phyloP scores from a whole-genome alignment of 192 early-diverging fungal species.

The Backusella circina region DNA sequence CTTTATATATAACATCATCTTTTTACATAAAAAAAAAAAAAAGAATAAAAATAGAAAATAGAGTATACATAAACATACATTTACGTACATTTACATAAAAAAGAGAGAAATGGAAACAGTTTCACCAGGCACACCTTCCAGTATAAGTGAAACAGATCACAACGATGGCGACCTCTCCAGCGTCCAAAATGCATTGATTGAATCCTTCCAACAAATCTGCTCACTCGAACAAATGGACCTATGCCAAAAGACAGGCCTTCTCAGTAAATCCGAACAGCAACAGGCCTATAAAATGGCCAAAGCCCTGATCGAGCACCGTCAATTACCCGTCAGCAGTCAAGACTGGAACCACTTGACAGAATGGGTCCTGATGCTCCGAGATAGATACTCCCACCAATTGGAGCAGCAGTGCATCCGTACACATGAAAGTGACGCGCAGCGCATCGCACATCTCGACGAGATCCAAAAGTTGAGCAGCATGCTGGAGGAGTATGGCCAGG shows the following conservation, averaged over 20 bases:
- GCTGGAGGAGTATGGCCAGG: slow-evolving; percentile 8
- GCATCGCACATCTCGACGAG: not conserved
- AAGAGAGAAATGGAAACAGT: not conserved
- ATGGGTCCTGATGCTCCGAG: slow-evolving; percentile 11
- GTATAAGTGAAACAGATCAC: not conserved
- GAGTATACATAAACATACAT: not conserved
- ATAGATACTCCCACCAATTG: not conserved
- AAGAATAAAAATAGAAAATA: not conserved
- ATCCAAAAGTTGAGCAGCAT: not conserved
- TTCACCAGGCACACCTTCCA: not conserved
- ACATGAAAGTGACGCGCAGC: not conserved
- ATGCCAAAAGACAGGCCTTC: not conserved
- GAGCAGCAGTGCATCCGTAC: not conserved
- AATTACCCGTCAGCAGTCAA: not conserved
- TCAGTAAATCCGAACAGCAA: slow-evolving; percentile 8
- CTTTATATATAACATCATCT: not conserved
- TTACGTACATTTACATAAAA: not conserved
- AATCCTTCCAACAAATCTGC: slow-evolving; percentile 9
- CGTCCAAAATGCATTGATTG: not conserved
- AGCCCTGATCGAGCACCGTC: not conserved
- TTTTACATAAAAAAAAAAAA: not conserved
- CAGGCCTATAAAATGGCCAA: slow-evolving; percentile 8
- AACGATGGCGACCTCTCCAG: not conserved
- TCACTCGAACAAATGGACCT: slow-evolving; percentile 13
- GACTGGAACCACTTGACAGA: slow-evolving; percentile 9